Base-by-base conservation (phyloP, 2,329 filamentous ascomycete genomes). In the Colletotrichum abscissum region DNA sequence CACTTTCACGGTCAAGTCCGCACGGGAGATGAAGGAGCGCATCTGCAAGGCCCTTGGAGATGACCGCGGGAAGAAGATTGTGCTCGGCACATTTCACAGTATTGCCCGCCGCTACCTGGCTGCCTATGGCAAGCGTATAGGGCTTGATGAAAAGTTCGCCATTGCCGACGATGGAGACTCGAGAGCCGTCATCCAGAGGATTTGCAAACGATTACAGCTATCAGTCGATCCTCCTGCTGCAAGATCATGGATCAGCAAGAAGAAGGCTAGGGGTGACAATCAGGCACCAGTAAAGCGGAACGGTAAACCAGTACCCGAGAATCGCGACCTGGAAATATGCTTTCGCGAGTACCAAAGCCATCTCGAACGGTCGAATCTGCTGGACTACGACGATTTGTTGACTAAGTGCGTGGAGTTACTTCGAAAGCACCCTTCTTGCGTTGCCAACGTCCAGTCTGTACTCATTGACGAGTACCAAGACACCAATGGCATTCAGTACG, bases 391-490 rank as follows among this genome's bases (percentile, higher is more conserved):
- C 78, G 97, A 99, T 80, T 88, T 99, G 26, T 88, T 99, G 5
- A 87, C 98, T 16, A 91, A 92, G 77, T 98, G 95, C 76, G 92
- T 94, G 9, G 91, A 97, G 72, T 88, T 99, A 12, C 88, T 99
- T 24, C 89, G 88, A 72, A 85, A 87, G 24, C 89, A 94, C 76
- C 94, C 95, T 0, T 86, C 90, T 16, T 98, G 95, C 78, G 95
- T 98, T 3, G 92, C 92, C 16, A 98, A 98, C 77, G 92, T 99
- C 22, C 92, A 98, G 81, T 91, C 94, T 0, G 95, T 98, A 7
- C 87, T 99, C 58, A 97, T 99, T 75, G 96, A 99, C 80, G 96
- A 99, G 80, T 99, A 98, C 75, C 96, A 99, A 82, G 96, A 99
- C 83, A 98, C 96, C 8, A 99, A 98, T 80, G 90, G 94, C 24